phyloP scores from a whole-genome alignment of 2,329 filamentous ascomycete species.

The Verticillium klebahnii region DNA sequence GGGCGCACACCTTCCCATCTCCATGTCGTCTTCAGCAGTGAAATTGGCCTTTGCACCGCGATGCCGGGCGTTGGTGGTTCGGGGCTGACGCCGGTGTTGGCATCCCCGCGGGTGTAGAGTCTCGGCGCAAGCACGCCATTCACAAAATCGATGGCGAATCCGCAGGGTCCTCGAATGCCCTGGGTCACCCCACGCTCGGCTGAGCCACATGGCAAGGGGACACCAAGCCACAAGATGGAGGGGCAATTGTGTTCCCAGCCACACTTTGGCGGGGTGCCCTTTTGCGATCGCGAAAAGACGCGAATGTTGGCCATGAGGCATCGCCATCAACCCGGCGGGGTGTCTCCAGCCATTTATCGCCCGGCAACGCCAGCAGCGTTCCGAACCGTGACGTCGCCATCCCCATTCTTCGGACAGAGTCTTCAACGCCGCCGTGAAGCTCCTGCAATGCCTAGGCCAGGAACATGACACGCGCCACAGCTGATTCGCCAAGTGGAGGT shows the following conservation, averaged over 20 bases:
- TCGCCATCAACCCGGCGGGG: background rate
- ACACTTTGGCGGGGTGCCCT: background rate
- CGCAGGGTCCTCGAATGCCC: background rate
- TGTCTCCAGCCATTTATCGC: background rate
- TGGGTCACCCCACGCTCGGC: background rate
- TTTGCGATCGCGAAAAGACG: background rate
- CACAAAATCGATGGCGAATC: background rate
- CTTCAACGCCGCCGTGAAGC: background rate
- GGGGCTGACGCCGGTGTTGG: background rate
- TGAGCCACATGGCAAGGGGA: background rate
- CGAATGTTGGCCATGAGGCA: background rate
- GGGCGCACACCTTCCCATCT: background rate
- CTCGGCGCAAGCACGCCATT: conserved; percentile 1
- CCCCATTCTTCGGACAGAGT: background rate
- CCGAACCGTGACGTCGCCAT: background rate
- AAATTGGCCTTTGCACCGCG: background rate
- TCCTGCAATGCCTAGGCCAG: background rate
- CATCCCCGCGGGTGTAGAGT: background rate
- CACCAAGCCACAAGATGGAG: background rate
- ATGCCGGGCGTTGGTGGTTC: background rate
- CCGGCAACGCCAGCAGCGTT: background rate
- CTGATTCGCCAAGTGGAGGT: conserved; percentile 7
- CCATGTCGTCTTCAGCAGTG: background rate
- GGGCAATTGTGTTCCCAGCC: background rate
- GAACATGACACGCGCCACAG: background rate